phyloP scores from a whole-genome alignment of 2,329 filamentous ascomycete genomes.

The Colletotrichum phormii region DNA sequence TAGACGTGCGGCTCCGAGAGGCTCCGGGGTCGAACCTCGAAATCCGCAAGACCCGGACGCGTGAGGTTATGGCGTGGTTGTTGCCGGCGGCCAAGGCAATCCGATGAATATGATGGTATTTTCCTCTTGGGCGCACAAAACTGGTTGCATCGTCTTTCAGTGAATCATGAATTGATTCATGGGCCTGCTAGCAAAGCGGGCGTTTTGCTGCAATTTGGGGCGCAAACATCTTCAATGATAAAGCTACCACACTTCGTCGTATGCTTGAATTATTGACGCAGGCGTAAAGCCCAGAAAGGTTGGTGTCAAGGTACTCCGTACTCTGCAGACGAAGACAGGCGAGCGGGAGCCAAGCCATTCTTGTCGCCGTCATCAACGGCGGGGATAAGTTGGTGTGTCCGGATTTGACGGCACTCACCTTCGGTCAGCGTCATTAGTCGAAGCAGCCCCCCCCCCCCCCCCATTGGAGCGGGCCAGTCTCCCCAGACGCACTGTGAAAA shows the following conservation, averaged over 20 bases:
- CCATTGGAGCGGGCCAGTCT: slow-evolving; percentile 5
- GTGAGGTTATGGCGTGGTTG: not conserved
- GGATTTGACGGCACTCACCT: slow-evolving; percentile 32
- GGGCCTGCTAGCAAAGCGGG: not conserved
- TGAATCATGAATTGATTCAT: not conserved
- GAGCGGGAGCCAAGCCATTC: slow-evolving; percentile 16
- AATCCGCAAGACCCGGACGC: slow-evolving; percentile 4
- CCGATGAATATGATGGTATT: not conserved
- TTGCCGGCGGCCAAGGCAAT: not conserved
- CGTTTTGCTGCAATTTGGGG: not conserved
- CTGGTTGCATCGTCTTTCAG: not conserved
- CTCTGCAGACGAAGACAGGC: not conserved
- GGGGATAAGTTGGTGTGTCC: slow-evolving; percentile 24
- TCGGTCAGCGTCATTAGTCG: slow-evolving; percentile 31
- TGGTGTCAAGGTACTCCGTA: not conserved
- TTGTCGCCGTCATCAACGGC: slow-evolving; percentile 28
- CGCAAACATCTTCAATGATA: not conserved
- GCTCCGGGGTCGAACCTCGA: not conserved
- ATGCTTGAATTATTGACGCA: not conserved
- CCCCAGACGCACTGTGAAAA: slow-evolving; percentile 30
- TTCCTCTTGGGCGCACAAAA: not conserved
- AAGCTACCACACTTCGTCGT: not conserved
- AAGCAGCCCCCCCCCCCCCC: slow-evolving; percentile 22
- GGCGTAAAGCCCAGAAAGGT: not conserved
- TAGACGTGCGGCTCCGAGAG: slow-evolving; percentile 6